phyloP scores from a whole-genome alignment of 352 stramenopile genomes.

The Globisporangium spiculum region DNA sequence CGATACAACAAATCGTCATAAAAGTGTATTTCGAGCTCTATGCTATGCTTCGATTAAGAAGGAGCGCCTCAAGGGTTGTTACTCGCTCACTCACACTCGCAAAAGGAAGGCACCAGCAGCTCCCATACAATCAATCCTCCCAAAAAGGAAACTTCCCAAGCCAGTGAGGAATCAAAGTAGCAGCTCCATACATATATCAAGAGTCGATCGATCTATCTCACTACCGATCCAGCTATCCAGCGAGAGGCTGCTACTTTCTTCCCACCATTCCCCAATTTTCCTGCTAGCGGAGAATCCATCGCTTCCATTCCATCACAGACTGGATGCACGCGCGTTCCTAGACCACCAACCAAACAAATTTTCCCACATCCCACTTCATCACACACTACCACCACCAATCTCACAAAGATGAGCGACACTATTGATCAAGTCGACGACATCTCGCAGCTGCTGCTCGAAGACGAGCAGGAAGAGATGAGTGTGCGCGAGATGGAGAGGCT shows the following conservation, averaged over 20 bases:
- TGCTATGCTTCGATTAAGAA: neutral
- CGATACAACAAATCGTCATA: neutral
- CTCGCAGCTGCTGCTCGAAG: neutral
- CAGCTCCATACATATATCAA: neutral
- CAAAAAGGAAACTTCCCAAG: neutral
- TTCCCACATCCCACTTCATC: neutral
- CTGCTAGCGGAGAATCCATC: neutral
- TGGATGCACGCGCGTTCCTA: no score
- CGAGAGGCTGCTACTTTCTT: neutral
- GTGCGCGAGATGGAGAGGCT: slow-evolving; percentile 66
- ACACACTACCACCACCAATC: neutral
- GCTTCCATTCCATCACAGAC: neutral
- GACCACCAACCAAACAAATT: neutral
- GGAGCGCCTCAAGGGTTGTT: neutral
- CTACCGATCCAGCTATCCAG: neutral
- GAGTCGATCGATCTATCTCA: neutral
- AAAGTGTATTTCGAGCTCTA: neutral
- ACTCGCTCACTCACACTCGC: neutral
- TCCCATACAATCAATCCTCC: neutral
- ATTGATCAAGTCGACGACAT: neutral
- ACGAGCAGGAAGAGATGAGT: slow-evolving; percentile 25
- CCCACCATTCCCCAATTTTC: slow-evolving; percentile 6
- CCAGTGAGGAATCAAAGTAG: neutral
- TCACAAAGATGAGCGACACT: neutral
- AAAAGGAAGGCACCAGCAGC: neutral